A percentile compares a stretch with the other conserved stretches of the same genome.
Evolutionary conservation across 169 alveolate genomes (phyloP).

Genomic region (Miamiensis avidus): DNA sequence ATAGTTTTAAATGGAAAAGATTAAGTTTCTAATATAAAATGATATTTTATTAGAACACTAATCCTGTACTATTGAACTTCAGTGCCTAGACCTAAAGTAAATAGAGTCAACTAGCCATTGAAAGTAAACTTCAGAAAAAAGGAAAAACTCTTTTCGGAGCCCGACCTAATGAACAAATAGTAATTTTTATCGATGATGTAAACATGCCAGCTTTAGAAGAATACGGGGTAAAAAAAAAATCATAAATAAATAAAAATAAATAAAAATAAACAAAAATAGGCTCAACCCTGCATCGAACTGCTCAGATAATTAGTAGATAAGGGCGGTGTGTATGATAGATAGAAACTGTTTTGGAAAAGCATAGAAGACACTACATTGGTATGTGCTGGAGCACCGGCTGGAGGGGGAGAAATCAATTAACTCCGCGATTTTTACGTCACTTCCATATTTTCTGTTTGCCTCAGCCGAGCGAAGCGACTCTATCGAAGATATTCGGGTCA

Average conservation of each 20-base stretch:
- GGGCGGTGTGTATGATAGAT: constrained; percentile 85
- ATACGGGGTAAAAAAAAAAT: too few relatives aligned
- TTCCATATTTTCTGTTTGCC: constrained; percentile 82
- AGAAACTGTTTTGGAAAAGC: constrained; percentile 79
- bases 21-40: too few relatives aligned
- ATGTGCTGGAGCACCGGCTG: constrained; percentile 92
- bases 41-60: too few relatives aligned
- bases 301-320: constrained; percentile 76
- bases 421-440: constrained; percentile 81
- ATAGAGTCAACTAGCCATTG: constrained; percentile 81
- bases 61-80: constrained; percentile 84
- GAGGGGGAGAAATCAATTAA: constrained; percentile 90
- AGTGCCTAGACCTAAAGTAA: constrained; percentile 90
- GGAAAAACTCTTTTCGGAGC: constrained; percentile 81
- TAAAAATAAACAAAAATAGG: too few relatives aligned
- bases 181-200: constrained; percentile 87
- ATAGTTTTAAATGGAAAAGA: too few relatives aligned
- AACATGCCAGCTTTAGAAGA: constrained; percentile 88
- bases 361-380: constrained; percentile 75
- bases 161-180: constrained; percentile 76
- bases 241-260: too few relatives aligned
- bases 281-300: constrained; percentile 85
- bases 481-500: constrained; percentile 73
- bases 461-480: constrained; percentile 70
- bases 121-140: constrained; percentile 84